Conservation (phyloP, 202 grass and related monocot genomes). For the Carex sylvatica region DNA sequence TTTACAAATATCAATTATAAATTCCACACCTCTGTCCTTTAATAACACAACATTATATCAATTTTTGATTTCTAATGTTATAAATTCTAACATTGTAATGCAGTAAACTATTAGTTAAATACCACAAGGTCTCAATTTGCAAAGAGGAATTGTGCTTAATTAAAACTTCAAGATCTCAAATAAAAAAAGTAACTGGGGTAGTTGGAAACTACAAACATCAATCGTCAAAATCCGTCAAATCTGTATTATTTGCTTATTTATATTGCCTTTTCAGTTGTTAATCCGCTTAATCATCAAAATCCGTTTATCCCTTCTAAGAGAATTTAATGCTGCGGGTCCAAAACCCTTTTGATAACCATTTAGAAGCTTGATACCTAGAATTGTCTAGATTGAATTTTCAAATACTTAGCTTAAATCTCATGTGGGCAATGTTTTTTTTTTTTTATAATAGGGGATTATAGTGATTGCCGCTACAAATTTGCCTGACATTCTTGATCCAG, state of each 20-base stretch:
- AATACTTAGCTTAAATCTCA: background rate
- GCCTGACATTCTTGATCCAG: constrained; percentile 97
- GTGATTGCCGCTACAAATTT: constrained; percentile 99
- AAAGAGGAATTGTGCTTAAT: background rate
- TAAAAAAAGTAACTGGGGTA: background rate
- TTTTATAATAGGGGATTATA: constrained; percentile 75
- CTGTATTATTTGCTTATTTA: background rate
- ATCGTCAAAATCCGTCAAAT: background rate
- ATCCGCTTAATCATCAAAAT: background rate
- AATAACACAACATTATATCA: background rate
- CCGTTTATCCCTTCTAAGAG: background rate
- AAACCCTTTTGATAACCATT: background rate
- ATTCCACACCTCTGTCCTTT: constrained; percentile 20
- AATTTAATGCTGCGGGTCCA: background rate
- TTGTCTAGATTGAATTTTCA: background rate
- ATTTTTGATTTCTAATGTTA: constrained; percentile 22
- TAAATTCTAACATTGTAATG: constrained; percentile 19
- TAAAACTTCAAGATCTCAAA: background rate
- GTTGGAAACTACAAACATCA: background rate
- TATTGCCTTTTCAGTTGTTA: background rate
- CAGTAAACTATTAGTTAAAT: background rate
- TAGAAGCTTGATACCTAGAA: background rate
- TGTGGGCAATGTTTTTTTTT: background rate
- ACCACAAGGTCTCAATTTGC: background rate
- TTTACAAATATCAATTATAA: background rate